phyloP scores from a whole-genome alignment of 2,329 filamentous ascomycete genomes.

The Colletotrichum plurivorum region DNA sequence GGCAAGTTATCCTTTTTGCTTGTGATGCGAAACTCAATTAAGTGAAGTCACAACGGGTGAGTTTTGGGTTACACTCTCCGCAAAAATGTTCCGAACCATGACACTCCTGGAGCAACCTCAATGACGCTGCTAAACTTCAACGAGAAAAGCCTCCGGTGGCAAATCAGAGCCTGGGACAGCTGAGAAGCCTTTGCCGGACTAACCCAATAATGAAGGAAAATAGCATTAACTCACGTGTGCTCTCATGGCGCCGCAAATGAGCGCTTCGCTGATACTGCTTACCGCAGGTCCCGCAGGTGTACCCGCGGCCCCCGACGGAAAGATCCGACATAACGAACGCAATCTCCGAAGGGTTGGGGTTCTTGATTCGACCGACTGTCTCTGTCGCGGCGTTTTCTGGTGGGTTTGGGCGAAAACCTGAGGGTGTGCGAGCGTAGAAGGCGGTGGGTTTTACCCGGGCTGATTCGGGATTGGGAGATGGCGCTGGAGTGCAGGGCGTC shows the following conservation, averaged over 20 bases:
- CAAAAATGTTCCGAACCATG: too few relatives aligned
- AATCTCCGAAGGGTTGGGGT: too few relatives aligned
- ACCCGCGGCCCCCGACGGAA: conserved; percentile 13
- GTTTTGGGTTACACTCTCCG: too few relatives aligned
- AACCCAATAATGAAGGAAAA: neutral
- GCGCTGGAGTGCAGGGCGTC: neutral
- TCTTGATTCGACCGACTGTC: neutral
- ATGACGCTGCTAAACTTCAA: too few relatives aligned
- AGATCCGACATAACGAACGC: conserved; percentile 16
- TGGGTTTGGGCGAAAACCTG: conserved; percentile 10
- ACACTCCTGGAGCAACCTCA: too few relatives aligned
- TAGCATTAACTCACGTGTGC: conserved; percentile 43
- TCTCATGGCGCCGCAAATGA: conserved; percentile 46
- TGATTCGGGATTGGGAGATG: neutral
- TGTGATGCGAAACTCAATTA: neutral
- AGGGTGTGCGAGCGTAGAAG: conserved; percentile 3
- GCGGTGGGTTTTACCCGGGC: conserved; percentile 41
- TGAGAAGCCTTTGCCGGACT: neutral
- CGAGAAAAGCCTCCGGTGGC: too few relatives aligned
- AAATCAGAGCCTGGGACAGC: too few relatives aligned
- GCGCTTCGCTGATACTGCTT: conserved; percentile 46
- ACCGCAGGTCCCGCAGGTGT: conserved; percentile 43
- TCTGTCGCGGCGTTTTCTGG: neutral
- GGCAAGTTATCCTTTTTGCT: neutral
- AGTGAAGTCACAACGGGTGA: neutral